Evolutionary conservation across 2,329 filamentous ascomycete genomes (phyloP).

Genomic region (Colletotrichum magnum): DNA sequence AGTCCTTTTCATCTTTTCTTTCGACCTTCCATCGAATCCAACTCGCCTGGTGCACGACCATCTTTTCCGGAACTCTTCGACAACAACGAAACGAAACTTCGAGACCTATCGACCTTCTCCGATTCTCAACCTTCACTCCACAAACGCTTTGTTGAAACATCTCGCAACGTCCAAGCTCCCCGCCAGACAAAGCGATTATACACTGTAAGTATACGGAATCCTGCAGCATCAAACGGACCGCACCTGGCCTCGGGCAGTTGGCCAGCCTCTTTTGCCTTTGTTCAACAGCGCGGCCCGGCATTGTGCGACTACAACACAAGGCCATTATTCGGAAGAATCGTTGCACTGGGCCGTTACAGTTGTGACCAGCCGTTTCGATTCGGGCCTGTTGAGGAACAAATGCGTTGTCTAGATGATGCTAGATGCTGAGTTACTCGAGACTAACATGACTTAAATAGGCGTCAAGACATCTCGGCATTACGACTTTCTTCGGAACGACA

Average conservation of each 20-base stretch:
- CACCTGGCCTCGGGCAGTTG: constrained; percentile 9
- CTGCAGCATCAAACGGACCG: constrained; percentile 16
- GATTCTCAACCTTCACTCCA: constrained; percentile 34
- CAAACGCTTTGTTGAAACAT: constrained; percentile 34
- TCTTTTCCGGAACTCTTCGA: constrained; percentile 39
- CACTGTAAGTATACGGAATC: constrained; percentile 38
- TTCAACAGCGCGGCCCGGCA: constrained; percentile 28
- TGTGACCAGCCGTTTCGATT: constrained; percentile 35
- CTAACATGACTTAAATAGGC: constrained; percentile 35
- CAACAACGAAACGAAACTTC: constrained; percentile 38
- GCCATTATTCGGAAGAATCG: constrained; percentile 34
- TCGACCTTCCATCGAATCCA: constrained; percentile 45
- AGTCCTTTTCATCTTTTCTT: constrained; percentile 51
- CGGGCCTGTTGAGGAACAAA: constrained; percentile 34
- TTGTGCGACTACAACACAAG: constrained; percentile 31
- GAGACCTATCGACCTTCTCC: constrained; percentile 31
- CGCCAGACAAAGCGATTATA: constrained; percentile 38
- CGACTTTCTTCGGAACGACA: background rate
- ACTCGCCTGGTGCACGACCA: constrained; percentile 46
- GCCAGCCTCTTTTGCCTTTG: constrained; percentile 30
- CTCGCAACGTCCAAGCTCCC: constrained; percentile 29
- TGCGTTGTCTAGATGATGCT: constrained; percentile 36
- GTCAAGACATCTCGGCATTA: constrained; percentile 20
- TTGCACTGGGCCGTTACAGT: constrained; percentile 20
- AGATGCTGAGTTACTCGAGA: constrained; percentile 11